These are phyloP conservation scores for Aspergillus puulaauensis DNA, from an alignment of 2,329 filamentous ascomycete species.

Conservation along the genomic window DNA sequence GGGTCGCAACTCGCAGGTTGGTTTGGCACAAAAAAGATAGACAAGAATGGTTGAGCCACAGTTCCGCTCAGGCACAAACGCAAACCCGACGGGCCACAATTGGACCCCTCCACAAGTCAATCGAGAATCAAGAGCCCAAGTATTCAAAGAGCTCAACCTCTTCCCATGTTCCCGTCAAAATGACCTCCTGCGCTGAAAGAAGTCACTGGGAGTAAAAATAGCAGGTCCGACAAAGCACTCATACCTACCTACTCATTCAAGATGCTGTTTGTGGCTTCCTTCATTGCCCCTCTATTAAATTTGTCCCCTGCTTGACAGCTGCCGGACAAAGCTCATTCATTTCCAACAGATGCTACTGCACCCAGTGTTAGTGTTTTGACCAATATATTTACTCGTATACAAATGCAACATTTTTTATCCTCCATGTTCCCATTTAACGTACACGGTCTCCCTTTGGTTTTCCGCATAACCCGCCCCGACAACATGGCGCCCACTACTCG, in stretches of 20 bases:
- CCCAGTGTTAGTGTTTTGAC: not conserved
- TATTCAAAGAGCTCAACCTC: not conserved
- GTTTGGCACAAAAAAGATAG: not conserved
- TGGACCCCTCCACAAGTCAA: not conserved
- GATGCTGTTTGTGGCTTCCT: not conserved
- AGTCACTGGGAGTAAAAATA: not conserved
- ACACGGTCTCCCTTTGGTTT: not conserved
- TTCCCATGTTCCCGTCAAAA: not conserved
- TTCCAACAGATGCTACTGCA: not conserved
- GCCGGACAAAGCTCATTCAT: conserved; percentile 1
- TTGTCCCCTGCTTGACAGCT: not conserved
- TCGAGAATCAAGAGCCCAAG: not conserved
- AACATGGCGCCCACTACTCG: conserved; percentile 17
- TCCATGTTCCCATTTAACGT: not conserved
- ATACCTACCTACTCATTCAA: not conserved
- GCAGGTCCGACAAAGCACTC: not conserved
- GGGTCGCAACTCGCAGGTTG: not conserved
- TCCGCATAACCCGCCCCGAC: not conserved
- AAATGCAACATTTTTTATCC: not conserved
- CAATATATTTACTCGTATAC: not conserved
- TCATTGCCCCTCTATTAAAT: not conserved
- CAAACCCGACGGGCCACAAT: too few species aligned
- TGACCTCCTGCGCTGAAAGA: not conserved
- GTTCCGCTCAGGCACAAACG: not conserved
- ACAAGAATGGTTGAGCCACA: not conserved